Evolutionary conservation across 768 basidiomycete genomes (phyloP).

Genomic region (Agrocybe praecox): DNA sequence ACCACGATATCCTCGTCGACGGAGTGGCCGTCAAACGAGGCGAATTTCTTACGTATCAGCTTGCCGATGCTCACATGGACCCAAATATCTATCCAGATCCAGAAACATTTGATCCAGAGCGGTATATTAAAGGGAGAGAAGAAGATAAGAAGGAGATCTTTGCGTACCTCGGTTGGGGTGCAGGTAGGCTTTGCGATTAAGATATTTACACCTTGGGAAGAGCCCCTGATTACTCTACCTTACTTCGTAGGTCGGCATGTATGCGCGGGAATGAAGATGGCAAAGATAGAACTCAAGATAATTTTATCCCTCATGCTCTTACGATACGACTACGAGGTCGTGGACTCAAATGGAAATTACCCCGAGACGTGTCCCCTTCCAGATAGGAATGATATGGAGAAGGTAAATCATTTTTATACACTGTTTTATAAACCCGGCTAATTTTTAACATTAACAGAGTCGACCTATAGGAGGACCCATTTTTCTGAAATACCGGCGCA

Average conservation of each 20-base stretch:
- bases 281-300: constrained; percentile 39
- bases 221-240: not conserved
- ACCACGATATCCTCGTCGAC: constrained; percentile 23
- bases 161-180: constrained; percentile 38
- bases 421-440: too few species aligned
- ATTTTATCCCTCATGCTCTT: constrained; percentile 32
- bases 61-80: constrained; percentile 33
- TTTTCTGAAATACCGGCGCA: too few species aligned
- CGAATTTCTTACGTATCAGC: constrained; percentile 32
- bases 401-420: too few species aligned
- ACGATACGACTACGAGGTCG: constrained; percentile 31
- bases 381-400: too few species aligned
- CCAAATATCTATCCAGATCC: constrained; percentile 34
- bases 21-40: constrained; percentile 26
- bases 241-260: constrained; percentile 26
- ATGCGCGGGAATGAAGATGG: constrained; percentile 37
- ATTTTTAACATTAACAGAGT: too few species aligned
- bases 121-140: constrained; percentile 27
- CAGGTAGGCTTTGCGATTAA: constrained; percentile 23
- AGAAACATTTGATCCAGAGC: constrained; percentile 31
- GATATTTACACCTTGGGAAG: not conserved
- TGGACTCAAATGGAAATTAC: constrained; percentile 30
- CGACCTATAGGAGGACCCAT: too few species aligned
- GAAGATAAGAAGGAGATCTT: constrained; percentile 32
- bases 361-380: too few species aligned